phyloP scores from a whole-genome alignment of 257 asterid species.

The Verbascum thapsus region DNA sequence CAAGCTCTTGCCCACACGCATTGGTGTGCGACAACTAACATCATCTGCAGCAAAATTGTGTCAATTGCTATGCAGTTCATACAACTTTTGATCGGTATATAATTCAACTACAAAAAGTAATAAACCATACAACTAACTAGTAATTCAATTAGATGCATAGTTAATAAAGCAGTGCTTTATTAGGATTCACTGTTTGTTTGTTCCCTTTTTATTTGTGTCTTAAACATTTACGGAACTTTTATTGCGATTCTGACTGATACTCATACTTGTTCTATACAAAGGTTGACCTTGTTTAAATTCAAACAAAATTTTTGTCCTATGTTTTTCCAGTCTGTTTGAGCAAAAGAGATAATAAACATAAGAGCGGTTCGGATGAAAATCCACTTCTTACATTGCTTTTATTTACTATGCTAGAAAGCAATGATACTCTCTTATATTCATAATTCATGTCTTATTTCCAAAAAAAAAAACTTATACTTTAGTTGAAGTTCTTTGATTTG shows the following conservation, averaged over 20 bases:
- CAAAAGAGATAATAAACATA: background rate
- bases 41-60: constrained; percentile 44
- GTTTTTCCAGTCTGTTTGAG: background rate
- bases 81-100: background rate
- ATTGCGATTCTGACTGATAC: too few species aligned
- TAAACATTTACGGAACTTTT: too few species aligned
- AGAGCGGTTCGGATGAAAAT: too few species aligned
- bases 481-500: too few species aligned
- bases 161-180: background rate
- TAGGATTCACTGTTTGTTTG: background rate
- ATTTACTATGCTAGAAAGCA: too few species aligned
- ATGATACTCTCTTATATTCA: too few species aligned
- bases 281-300: background rate
- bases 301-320: background rate
- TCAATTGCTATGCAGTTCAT: background rate
- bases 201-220: background rate
- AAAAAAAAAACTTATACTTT: too few species aligned
- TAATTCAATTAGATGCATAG: background rate
- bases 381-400: too few species aligned
- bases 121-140: background rate
- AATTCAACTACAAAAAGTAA: too few species aligned
- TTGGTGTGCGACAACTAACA: constrained; percentile 48
- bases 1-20: constrained; percentile 68
- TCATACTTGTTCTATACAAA: background rate
- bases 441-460: too few species aligned